A percentile compares a stretch with the other conserved stretches of the same genome.
Evolutionary conservation across 495 filamentous ascomycete species (phyloP).

Genomic region (Penicillium lividum): DNA sequence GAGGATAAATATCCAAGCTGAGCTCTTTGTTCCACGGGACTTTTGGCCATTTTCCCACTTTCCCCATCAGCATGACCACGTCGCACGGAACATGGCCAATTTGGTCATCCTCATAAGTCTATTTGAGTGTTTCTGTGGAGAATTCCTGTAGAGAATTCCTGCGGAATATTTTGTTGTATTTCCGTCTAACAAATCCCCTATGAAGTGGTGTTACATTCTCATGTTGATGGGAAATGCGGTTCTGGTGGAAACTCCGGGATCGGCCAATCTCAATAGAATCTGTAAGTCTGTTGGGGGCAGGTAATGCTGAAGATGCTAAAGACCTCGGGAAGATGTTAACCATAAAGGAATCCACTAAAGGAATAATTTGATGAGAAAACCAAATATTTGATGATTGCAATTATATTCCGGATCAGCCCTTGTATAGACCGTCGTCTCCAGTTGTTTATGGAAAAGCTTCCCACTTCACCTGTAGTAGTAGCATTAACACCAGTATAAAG

Average conservation of each 20-base stretch:
- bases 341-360: not conserved
- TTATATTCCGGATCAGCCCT: too few species aligned
- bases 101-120: too few species aligned
- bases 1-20: not conserved
- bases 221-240: not conserved
- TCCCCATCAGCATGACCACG: conserved; percentile 11
- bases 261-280: conserved; percentile 14
- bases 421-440: not conserved
- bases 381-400: too few species aligned
- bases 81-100: not conserved
- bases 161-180: not conserved
- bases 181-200: not conserved
- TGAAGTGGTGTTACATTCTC: not conserved
- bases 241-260: conserved; percentile 13
- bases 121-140: too few species aligned
- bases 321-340: not conserved
- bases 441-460: not conserved
- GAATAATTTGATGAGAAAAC: not conserved
- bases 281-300: not conserved
- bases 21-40: too few species aligned
- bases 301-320: too few species aligned
- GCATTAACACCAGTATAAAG: too few species aligned
- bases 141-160: not conserved
- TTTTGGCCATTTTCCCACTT: too few species aligned
- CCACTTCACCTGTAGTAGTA: not conserved